Percentiles rank a stretch among this genome's conserved stretches.
phyloP scores from a whole-genome alignment of 345 rosid genomes.

The Arabis alpina region DNA sequence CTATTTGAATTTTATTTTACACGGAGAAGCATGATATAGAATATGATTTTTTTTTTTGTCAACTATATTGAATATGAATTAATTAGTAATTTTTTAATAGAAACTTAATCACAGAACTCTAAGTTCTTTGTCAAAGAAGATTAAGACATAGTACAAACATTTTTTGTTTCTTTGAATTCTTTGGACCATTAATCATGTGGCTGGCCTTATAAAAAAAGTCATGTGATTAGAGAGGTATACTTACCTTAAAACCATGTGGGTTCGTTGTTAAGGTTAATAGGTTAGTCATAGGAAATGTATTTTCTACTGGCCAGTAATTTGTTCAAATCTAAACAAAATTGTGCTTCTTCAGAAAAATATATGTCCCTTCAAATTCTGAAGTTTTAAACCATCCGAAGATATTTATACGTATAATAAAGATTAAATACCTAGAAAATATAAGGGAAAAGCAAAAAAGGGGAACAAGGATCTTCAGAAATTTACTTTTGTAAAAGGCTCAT shows the following conservation, averaged over 20 bases:
- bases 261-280: constrained; percentile 7
- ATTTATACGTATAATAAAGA: constrained; percentile 13
- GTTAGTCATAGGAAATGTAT: neutral
- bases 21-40: neutral
- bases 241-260: constrained; percentile 17
- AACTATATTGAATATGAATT: neutral
- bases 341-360: neutral
- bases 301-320: neutral
- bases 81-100: neutral
- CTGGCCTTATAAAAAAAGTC: constrained; percentile 11
- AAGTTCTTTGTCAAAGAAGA: constrained; percentile 11
- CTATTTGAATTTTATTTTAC: neutral
- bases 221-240: constrained; percentile 29
- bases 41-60: no score
- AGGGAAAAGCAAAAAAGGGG: constrained; percentile 29
- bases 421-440: neutral
- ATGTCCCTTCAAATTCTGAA: neutral
- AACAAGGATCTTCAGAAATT: constrained; percentile 43
- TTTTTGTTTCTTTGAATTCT: neutral
- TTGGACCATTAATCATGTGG: constrained; percentile 29
- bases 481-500: constrained; percentile 45
- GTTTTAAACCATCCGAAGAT: neutral
- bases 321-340: constrained; percentile 8
- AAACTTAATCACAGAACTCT: neutral
- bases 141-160: neutral